These are phyloP conservation scores for Paraleonurus japonicus DNA, from an alignment of 257 asterid species.

Conservation along the genomic window DNA sequence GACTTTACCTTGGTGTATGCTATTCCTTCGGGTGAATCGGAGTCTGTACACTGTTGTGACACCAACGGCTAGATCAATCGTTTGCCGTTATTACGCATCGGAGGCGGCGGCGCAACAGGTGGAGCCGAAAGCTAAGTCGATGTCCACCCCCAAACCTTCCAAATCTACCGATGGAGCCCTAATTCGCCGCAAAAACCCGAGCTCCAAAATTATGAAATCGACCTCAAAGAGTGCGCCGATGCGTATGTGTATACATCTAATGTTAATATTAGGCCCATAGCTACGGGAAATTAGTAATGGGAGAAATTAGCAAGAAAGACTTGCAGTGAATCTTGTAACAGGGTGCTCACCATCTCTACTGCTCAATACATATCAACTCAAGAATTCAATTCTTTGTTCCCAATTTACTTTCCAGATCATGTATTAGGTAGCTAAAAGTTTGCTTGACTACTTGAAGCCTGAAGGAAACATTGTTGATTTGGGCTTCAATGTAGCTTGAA, in stretches of 20 bases:
- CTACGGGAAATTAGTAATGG: too few relatives aligned
- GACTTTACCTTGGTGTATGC: too few relatives aligned
- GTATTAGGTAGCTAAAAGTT: background rate
- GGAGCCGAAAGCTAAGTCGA: slow-evolving; percentile 39
- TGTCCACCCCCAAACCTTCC: slow-evolving; percentile 61
- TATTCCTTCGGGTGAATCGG: too few relatives aligned
- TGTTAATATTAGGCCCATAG: too few relatives aligned
- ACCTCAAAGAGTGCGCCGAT: slow-evolving; percentile 90
- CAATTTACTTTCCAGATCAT: background rate
- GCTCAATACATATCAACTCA: background rate
- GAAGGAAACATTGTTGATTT: background rate
- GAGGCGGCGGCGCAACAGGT: slow-evolving; percentile 53
- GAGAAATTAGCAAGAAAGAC: background rate
- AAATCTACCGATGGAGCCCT: slow-evolving; percentile 97
- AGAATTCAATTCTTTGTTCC: background rate
- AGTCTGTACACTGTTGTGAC: too few relatives aligned
- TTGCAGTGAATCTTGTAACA: background rate
- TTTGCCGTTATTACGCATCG: slow-evolving; percentile 50
- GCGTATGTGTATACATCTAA: too few relatives aligned
- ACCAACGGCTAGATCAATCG: slow-evolving; percentile 46
- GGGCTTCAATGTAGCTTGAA: background rate
- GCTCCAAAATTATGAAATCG: slow-evolving; percentile 64
- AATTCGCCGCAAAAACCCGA: slow-evolving; percentile 69
- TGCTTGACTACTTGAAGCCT: too few relatives aligned
- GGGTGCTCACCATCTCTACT: background rate